Evolutionary conservation across 2,329 filamentous ascomycete species (phyloP).

Genomic region (Neonectria hederae): DNA sequence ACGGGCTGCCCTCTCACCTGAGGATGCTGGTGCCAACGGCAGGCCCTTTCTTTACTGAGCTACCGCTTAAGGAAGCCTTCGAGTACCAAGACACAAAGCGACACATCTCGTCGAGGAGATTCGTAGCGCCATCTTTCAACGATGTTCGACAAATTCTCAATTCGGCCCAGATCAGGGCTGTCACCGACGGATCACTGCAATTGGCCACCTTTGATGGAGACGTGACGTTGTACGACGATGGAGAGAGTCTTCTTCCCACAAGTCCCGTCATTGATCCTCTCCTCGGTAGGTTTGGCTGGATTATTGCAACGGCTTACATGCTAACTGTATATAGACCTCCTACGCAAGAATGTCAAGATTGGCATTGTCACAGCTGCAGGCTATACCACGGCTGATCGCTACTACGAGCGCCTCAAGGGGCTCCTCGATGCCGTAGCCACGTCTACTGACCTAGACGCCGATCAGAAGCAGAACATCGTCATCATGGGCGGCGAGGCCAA

Average conservation of each 20-base stretch:
- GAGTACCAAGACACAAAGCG: constrained; percentile 86
- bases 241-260: constrained; percentile 76
- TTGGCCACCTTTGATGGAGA: constrained; percentile 97
- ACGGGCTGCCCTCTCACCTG: constrained; percentile 82
- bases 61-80: constrained; percentile 90
- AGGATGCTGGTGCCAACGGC: constrained; percentile 91
- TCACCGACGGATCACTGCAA: constrained; percentile 81
- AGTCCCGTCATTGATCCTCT: constrained; percentile 80
- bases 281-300: constrained; percentile 50
- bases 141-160: constrained; percentile 93
- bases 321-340: constrained; percentile 62
- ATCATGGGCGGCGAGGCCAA: constrained; percentile 97
- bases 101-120: constrained; percentile 88
- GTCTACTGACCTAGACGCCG: constrained; percentile 65
- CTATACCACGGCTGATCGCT: constrained; percentile 86
- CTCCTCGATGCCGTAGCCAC: constrained; percentile 80
- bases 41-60: constrained; percentile 90
- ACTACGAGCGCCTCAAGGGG: constrained; percentile 87
- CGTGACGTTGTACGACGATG: constrained; percentile 94
- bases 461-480: constrained; percentile 81
- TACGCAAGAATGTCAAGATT: constrained; percentile 81
- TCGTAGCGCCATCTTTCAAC: constrained; percentile 97
- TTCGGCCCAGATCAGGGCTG: constrained; percentile 91
- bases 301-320: neutral
- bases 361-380: constrained; percentile 97